Conservation (phyloP, 352 stramenopile genomes). For the Saprolegnia diclina region DNA sequence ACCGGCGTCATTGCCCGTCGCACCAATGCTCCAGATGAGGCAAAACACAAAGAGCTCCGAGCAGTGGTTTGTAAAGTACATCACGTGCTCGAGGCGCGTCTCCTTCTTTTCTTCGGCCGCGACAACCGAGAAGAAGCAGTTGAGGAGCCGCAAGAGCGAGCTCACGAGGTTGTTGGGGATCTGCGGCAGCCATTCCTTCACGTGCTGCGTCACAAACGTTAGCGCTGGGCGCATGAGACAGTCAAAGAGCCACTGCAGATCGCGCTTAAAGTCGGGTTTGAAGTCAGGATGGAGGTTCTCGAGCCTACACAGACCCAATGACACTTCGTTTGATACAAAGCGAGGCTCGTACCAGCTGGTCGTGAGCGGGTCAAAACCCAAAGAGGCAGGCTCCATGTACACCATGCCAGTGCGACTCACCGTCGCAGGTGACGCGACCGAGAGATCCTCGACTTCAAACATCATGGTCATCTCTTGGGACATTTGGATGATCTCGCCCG, state of each 20-base stretch:
- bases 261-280: slow-evolving; percentile 48
- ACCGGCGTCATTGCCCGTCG: slow-evolving; percentile 83
- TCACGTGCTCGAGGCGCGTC: slow-evolving; percentile 56
- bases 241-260: slow-evolving; percentile 80
- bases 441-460: slow-evolving; percentile 95
- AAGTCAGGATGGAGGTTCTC: slow-evolving; percentile 41
- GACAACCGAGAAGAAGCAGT: slow-evolving; percentile 86
- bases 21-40: slow-evolving; percentile 88
- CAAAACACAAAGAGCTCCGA: slow-evolving; percentile 90
- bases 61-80: slow-evolving; percentile 65
- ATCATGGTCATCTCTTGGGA: slow-evolving; percentile 96
- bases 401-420: slow-evolving; percentile 94
- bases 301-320: slow-evolving; percentile 69
- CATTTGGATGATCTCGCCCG: slow-evolving; percentile 94
- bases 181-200: slow-evolving; percentile 86
- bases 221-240: slow-evolving; percentile 87
- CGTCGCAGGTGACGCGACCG: slow-evolving; percentile 90
- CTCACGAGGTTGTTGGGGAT: slow-evolving; percentile 91
- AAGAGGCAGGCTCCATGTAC: slow-evolving; percentile 92
- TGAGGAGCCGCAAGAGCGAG: slow-evolving; percentile 89
- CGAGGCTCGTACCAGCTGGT: slow-evolving; percentile 53
- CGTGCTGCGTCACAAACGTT: slow-evolving; percentile 79
- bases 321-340: slow-evolving; percentile 20
- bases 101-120: slow-evolving; percentile 80
- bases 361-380: slow-evolving; percentile 85